phyloP scores from a whole-genome alignment of 2,329 filamentous ascomycete genomes.

The Blastomyces percursus region DNA sequence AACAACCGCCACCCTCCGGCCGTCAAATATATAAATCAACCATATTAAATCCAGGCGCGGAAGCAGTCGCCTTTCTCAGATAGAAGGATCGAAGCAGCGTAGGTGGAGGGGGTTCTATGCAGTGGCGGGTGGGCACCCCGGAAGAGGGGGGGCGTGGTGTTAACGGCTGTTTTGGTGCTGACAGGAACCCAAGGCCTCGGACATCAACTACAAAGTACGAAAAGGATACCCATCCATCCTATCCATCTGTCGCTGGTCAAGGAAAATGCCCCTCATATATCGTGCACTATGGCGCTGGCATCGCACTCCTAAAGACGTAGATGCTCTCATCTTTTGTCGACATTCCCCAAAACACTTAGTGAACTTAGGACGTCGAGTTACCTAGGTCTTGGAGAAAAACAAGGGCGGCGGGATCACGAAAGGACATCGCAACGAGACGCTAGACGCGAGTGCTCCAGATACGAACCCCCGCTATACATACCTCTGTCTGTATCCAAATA shows the following conservation, averaged over 20 bases:
- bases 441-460: neutral
- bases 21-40: neutral
- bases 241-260: neutral
- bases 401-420: neutral
- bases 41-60: neutral
- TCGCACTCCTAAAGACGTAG: neutral
- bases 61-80: neutral
- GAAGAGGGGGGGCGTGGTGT: neutral
- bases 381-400: neutral
- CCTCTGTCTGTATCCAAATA: neutral
- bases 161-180: neutral
- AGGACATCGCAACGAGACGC: neutral
- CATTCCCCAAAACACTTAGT: neutral
- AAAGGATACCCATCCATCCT: neutral
- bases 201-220: neutral
- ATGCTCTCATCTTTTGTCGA: neutral
- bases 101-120: neutral
- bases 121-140: neutral
- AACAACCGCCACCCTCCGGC: too few species aligned
- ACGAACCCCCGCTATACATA: neutral
- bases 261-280: neutral
- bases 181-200: neutral
- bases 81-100: neutral
- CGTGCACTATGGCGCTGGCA: neutral
- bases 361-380: neutral